Base-by-base conservation (phyloP, 495 filamentous ascomycete genomes). In the Penicillium diatomitis region DNA sequence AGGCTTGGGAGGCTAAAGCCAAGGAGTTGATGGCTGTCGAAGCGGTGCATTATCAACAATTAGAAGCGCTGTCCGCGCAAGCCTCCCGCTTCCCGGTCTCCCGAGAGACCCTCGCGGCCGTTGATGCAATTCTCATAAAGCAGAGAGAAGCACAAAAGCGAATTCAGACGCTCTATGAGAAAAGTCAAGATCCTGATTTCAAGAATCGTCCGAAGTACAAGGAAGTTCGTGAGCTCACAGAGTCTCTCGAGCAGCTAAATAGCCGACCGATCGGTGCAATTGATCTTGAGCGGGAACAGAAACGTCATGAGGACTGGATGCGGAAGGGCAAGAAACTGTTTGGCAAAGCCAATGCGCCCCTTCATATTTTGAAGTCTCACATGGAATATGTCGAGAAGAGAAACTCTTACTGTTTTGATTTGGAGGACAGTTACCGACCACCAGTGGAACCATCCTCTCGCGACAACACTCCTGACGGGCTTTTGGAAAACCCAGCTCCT, bases 251-350 rank as follows among this genome's bases (percentile, higher is more conserved):
- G 51, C 86, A 90, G 46, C 74, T 97, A 8, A 91, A 92, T 51
- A 94, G 89, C 58, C 95, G 96, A 58, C 92, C 92, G 0, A 76
- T 74, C 30, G 92, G 92, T 4, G 94, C 91, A 0, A 75, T 94
- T 40, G 92, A 99, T 63, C 75, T 99, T 27, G 92, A 99, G 60
- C 88, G 88, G 55, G 88, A 96, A 61, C 87, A 95, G 63, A 95
- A 90, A 61, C 83, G 88, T 8, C 92, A 99, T 55, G 92, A 97
- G 57, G 94, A 99, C 63, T 99, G 92, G 92, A 99, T 99, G 92
- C 75, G 92, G 38, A 87, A 90, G 56, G 92, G 92, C 31, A 99
- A 99, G 70, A 97, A 97, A 68, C 71, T 99, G 0, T 99, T 99
- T 56, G 94, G 94, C 35, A 99, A 99, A 67, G 90, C 94, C 3